A percentile compares a stretch with the other conserved stretches of the same genome.
phyloP scores from a whole-genome alignment of 2,329 filamentous ascomycete species.

The Aspergillus sp. region DNA sequence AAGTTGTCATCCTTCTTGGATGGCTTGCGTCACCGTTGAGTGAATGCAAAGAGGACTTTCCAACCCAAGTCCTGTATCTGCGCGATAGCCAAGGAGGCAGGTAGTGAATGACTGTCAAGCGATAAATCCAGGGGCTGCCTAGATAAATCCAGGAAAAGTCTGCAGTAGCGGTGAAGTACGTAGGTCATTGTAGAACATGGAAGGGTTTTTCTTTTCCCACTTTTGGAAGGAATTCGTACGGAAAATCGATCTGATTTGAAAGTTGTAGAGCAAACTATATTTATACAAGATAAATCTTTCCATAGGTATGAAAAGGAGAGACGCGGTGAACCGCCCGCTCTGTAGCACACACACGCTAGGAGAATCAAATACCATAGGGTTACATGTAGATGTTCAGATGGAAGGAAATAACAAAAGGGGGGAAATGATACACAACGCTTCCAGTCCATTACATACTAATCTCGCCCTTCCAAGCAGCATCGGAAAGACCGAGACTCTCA shows the following conservation, averaged over 20 bases:
- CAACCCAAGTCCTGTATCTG: not conserved
- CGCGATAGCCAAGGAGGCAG: not conserved
- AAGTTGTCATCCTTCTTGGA: not conserved
- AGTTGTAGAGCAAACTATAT: not conserved
- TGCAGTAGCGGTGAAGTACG: not conserved
- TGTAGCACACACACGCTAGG: conserved; percentile 1
- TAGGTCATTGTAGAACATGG: too few relatives aligned
- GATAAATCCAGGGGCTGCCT: not conserved
- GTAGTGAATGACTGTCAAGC: not conserved
- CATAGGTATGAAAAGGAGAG: not conserved
- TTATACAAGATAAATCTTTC: conserved; percentile 11
- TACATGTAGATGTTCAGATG: conserved; percentile 18
- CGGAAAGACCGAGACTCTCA: conserved; percentile 77
- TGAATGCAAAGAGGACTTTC: not conserved
- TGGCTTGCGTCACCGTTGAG: not conserved
- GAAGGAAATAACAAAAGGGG: conserved; percentile 4
- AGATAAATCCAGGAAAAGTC: not conserved
- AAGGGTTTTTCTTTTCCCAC: too few relatives aligned
- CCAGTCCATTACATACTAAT: conserved; percentile 64
- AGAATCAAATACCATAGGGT: conserved; percentile 11
- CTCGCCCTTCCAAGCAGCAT: conserved; percentile 87
- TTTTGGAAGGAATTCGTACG: not conserved
- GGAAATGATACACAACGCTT: conserved; percentile 17
- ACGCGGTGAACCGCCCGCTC: not conserved
- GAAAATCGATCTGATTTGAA: not conserved